A percentile compares a stretch with the other conserved stretches of the same genome.
phyloP scores from a whole-genome alignment of 805 yeast genomes.

The Cyberlindnera xylosilytica region DNA sequence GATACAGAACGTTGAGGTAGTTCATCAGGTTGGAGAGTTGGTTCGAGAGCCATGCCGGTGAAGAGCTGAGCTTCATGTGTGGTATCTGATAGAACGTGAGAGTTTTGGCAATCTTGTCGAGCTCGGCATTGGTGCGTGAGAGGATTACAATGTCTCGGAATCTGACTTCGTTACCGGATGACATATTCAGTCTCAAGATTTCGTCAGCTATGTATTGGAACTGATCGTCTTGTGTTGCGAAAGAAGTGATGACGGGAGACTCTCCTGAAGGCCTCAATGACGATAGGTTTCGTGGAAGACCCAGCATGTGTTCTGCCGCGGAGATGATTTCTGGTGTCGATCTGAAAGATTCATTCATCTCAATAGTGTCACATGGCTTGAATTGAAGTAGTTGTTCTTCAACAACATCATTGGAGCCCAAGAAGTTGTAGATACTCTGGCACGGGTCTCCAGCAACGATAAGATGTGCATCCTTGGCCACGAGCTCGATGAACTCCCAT shows the following conservation, averaged over 20 bases:
- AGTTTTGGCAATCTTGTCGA: slow-evolving; percentile 36
- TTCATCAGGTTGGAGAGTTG: slow-evolving; percentile 43
- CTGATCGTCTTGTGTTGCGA: slow-evolving; percentile 34
- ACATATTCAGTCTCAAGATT: slow-evolving; percentile 37
- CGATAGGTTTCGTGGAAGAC: slow-evolving; percentile 3
- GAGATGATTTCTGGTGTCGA: slow-evolving; percentile 55
- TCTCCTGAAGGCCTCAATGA: slow-evolving; percentile 1
- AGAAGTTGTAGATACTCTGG: slow-evolving; percentile 67
- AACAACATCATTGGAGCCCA: slow-evolving; percentile 46
- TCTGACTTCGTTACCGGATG: slow-evolving; percentile 40
- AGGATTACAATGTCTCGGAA: slow-evolving; percentile 52
- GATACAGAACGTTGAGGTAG: slow-evolving; percentile 39
- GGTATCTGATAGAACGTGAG: slow-evolving; percentile 42
- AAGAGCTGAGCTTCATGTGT: slow-evolving; percentile 40
- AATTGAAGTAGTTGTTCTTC: slow-evolving; percentile 26
- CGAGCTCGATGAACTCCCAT: slow-evolving; percentile 39
- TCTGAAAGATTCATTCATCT: slow-evolving; percentile 54
- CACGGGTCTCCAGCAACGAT: slow-evolving; percentile 69
- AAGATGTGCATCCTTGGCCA: slow-evolving; percentile 45
- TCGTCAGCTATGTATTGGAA: slow-evolving; percentile 43
- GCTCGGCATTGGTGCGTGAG: slow-evolving; percentile 48
- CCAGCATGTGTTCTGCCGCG: slow-evolving; percentile 33
- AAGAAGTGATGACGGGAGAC: slow-evolving; percentile 24
- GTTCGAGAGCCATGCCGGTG: slow-evolving; percentile 51
- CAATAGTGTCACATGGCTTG: slow-evolving; percentile 23